Base-by-base conservation (phyloP, 2,329 filamentous ascomycete species). In the Orbilia javanica region DNA sequence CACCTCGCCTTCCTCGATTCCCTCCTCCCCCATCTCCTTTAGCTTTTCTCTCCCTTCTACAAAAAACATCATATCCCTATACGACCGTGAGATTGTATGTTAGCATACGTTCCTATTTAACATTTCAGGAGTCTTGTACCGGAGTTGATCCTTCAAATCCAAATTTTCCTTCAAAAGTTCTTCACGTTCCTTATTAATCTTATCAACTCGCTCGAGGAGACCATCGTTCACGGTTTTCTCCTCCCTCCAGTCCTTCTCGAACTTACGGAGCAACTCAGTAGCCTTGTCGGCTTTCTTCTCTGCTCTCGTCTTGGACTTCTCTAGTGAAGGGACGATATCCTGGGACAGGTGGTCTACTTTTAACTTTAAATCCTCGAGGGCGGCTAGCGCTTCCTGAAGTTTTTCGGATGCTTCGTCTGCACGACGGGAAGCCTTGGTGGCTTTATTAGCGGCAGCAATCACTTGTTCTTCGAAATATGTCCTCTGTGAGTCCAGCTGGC, bases 381-480 rank as follows among this genome's bases (percentile, higher is more conserved):
- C 86, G 10, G 85, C 83, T 22, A 87, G 82, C 0, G 88, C 87
- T 77, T 86, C 84, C 4, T 85, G 86, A 1, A 88, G 87, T 79
- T 86, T 86, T 0, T 83, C 83, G 0, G 85, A 85, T 0, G 92
- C 91, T 57, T 78, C 74, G 5, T 78, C 74, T 4, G 74, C 74
- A 4, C 67, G 74, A 29, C 74, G 74, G 20, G 52, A 53, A 1
- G 74, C 74, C 27, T 66, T 78, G 13, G 67, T 31, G 1, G 74
- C 94, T 85, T 98, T 98, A 84, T 97, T 93, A 0, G 92, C 94
- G 0, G 93, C 93, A 79, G 96, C 93, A 82, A 91, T 91, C 65
- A 99, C 88, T 83, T 97, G 90, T 81, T 97, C 95, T 83, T 98
- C 95, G 81, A 97, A 99, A 84, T 98, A 99, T 0, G 92, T 88